Base-by-base conservation (phyloP, 129 eudicot species). In the Flaveria linearis region DNA sequence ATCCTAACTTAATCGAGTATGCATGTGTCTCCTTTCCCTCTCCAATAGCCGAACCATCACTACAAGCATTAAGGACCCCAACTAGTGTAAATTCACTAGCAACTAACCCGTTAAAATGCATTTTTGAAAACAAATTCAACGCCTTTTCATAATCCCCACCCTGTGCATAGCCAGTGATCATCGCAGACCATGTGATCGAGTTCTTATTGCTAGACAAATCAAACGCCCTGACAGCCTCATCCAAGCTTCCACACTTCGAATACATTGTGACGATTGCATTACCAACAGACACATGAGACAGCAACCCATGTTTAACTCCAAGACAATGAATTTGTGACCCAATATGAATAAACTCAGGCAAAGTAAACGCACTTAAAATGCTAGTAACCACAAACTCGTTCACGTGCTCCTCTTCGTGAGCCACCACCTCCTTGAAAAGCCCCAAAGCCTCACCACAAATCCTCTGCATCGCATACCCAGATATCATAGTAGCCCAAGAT, bases 201-300 rank as follows among this genome's bases (percentile, higher is more conserved):
- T 89, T 91, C 84, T 85, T 91, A 62, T 86, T 77, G 45, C 20
- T 67, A 1, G 86, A 83, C 28, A 73, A 43, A 70, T 85, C 91
- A 81, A 94, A 94, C 41, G 86, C 80, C 63, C 67, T 74, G 53
- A 78, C 62, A 0, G 97, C 91, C 80, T 84, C 89, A 39, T 84
- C 87, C 65, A 85, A 77, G 52, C 86, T 82, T 71, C 96, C 96
- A 72, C 96, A 91, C 71, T 94, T 91, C 2, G 91, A 75, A 76
- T 91, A 94, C 98, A 94, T 94, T 10, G 97, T 94, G 12, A 94
- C 90, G 62, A 89, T 36, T n/a, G 97, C 92, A 82, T 94, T 94
- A 30, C 88, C 92, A 22, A 88, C 87, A 5, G 92, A 85, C 16
- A 72, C 88, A 75, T 85, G 73, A 23, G 79, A 77, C 0, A 78